Base-by-base conservation (phyloP, 208 protist genomes). In the Cochliopodium minus region DNA sequence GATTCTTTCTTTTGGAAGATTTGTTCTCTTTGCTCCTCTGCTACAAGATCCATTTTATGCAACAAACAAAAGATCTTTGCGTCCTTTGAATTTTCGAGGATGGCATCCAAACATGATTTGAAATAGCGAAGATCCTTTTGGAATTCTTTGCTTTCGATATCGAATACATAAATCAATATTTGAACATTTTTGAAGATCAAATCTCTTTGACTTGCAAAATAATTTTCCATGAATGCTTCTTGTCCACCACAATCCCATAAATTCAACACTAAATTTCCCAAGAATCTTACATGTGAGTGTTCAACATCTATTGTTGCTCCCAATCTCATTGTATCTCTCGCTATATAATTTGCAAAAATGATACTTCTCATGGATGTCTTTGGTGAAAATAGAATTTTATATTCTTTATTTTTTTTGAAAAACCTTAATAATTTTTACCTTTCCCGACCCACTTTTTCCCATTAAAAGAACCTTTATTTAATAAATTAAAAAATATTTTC, bases 341-440 rank as follows among this genome's bases (percentile, higher is more conserved):
- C 82, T 22, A 97, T 82, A 72, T 97, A 97, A 66, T 97, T 96
- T 35, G 94, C 94, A 66, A 98, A 98, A 60, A 98, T 97, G 59
- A 98, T 97, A 47, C 88, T 95, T 26, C 94, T 81, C 94, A 98
- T 98, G 56, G 88, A 95, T 22, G 94, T 98, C 78, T 98, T 98
- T 38, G 34, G 11, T 38, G 34, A 5, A 38, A 15, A 5, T 15
- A 5, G 9, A 38, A 5, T 5, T 15, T 15, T 15, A 15, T 15
- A 38, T 15, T 38, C 11, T 15, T 38, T 38, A 38, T 38, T 38
- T 15, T 38, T 38, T 38, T 38, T 5, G 34, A 15, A 11, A 15
- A 38, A 15, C 34, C 5, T 38, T 5, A 38, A 38, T 38, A 5
- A 11, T 38, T 5, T 38, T 38, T 11, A 5, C 9, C 9, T 38